Evolutionary conservation across 352 stramenopile species (phyloP), one percentile per base, ranked within the genome.

Genomic region (Pythium brachiatum): DNA sequence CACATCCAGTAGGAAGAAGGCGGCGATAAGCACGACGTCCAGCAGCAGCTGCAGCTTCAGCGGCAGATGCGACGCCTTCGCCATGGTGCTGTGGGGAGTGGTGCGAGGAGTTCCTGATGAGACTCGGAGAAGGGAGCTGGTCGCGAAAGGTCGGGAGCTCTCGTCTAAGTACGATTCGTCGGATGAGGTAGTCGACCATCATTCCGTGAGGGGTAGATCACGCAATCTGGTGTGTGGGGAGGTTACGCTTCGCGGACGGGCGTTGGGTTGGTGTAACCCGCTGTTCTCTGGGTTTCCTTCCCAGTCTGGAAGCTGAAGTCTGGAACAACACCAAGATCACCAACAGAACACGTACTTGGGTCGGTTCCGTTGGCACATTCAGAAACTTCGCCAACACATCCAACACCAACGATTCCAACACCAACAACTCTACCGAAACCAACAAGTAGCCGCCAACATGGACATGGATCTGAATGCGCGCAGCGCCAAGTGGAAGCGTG

Each of bases 381-480:
- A 20, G 23, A 21, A 56, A 56, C 50, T 56, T 56, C 6, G 4
- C 13, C 12, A 51, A 51, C 20, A 29, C n/a, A 27, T 26, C 16
- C 31, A 43, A 38, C 46, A 34, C 23, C 18, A 52, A 26, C 44
- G n/a, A 52, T 20, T 36, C 46, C 46, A 53, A 53, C 46, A 53
- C 23, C 46, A 34, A 53, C 21, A 32, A 20, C 2, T 25, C 18
- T 18, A 47, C 3, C n/a, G 16, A 26, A 55, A n/a, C 48, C 44
- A 67, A 39, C 59, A 25, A 48, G 18, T 1, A 27, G 12, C 23
- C n/a, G 41, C n/a, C 41, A 48, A 26, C 7, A 89, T 91, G 82
- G 82, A 91, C 62, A 72, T 91, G 68, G 82, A 91, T 53, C 66
- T 91, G 64, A 89, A 81, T 58, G 58, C 73, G 1, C 82, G 82